Conservation (phyloP, 2,329 filamentous ascomycete genomes). For the Xylaria multiplex region DNA sequence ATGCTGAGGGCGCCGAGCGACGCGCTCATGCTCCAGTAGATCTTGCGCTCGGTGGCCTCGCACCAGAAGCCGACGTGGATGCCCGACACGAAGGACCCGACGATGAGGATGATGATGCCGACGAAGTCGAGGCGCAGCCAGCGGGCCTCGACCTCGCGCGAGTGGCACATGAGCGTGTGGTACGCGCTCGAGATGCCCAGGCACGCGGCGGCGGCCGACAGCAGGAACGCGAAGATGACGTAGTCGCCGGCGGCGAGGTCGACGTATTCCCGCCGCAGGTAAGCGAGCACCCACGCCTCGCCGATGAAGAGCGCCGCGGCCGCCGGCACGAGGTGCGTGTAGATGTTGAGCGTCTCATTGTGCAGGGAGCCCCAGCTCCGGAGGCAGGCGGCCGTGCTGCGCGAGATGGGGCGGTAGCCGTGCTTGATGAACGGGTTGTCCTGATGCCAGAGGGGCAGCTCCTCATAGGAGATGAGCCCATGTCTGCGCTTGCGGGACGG, state of each 20-base stretch:
- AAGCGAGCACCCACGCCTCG: slow-evolving; percentile 52
- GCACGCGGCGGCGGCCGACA: slow-evolving; percentile 62
- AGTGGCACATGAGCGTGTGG: slow-evolving; percentile 75
- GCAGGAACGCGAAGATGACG: slow-evolving; percentile 65
- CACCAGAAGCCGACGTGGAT: slow-evolving; percentile 71
- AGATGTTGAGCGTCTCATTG: slow-evolving; percentile 68
- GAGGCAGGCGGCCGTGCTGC: slow-evolving; percentile 66
- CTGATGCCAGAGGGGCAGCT: slow-evolving; percentile 46
- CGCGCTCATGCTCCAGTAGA: slow-evolving; percentile 71
- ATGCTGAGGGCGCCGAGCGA: slow-evolving; percentile 49
- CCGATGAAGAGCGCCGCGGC: slow-evolving; percentile 51
- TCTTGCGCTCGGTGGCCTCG: slow-evolving; percentile 60
- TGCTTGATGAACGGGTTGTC: slow-evolving; percentile 75
- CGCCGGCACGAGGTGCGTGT: slow-evolving; percentile 70
- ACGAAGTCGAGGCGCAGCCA: slow-evolving; percentile 76
- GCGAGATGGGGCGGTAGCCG: slow-evolving; percentile 71
- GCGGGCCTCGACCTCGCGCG: slow-evolving; percentile 65
- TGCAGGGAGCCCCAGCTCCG: slow-evolving; percentile 70
- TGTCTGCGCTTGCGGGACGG: slow-evolving; percentile 16
- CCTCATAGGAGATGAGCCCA: slow-evolving; percentile 40
- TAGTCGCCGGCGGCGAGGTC: slow-evolving; percentile 60
- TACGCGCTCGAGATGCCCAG: slow-evolving; percentile 67
- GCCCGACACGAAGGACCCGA: slow-evolving; percentile 73
- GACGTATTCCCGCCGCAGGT: slow-evolving; percentile 55
- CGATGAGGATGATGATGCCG: slow-evolving; percentile 74